phyloP scores from a whole-genome alignment of 805 yeast genomes.

The Candida insectalens region DNA sequence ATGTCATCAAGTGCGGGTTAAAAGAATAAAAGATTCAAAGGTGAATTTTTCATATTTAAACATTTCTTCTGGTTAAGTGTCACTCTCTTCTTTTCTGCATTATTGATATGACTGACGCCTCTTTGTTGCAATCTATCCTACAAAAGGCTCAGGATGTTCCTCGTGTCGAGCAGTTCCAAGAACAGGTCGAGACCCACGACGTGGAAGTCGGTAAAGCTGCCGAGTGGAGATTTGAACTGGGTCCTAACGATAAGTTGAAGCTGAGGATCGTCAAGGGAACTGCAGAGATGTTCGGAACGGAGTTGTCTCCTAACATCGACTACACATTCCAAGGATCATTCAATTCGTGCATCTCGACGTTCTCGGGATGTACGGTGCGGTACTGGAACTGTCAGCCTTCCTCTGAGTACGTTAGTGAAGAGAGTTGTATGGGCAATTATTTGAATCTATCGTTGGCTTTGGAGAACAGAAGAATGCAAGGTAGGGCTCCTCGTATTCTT shows the following conservation, averaged over 20 bases:
- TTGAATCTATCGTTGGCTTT: slow-evolving; percentile 68
- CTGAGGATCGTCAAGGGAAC: slow-evolving; percentile 53
- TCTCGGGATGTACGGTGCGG: slow-evolving; percentile 56
- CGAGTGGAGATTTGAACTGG: slow-evolving; percentile 75
- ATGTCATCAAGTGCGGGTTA: too few species aligned
- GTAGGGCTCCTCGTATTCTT: slow-evolving; percentile 43
- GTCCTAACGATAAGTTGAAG: slow-evolving; percentile 34
- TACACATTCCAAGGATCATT: slow-evolving; percentile 44
- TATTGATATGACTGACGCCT: slow-evolving; percentile 5
- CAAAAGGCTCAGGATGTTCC: slow-evolving; percentile 5
- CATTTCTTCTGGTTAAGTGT: too few species aligned
- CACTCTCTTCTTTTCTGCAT: neutral
- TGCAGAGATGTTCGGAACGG: slow-evolving; percentile 91
- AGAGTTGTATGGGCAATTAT: slow-evolving; percentile 53
- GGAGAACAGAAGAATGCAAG: slow-evolving; percentile 38
- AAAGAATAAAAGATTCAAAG: too few species aligned
- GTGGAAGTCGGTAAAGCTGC: slow-evolving; percentile 23
- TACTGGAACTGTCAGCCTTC: slow-evolving; percentile 34
- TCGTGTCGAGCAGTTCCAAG: slow-evolving; percentile 2
- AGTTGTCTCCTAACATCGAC: slow-evolving; percentile 63
- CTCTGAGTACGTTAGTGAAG: slow-evolving; percentile 61
- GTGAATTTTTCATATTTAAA: too few species aligned
- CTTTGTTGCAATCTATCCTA: slow-evolving; percentile 15
- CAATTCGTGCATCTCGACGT: slow-evolving; percentile 47
- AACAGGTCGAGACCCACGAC: neutral